These are phyloP conservation scores for Mycena kentingensis DNA, from an alignment of 768 basidiomycete species.

Conservation along the genomic window DNA sequence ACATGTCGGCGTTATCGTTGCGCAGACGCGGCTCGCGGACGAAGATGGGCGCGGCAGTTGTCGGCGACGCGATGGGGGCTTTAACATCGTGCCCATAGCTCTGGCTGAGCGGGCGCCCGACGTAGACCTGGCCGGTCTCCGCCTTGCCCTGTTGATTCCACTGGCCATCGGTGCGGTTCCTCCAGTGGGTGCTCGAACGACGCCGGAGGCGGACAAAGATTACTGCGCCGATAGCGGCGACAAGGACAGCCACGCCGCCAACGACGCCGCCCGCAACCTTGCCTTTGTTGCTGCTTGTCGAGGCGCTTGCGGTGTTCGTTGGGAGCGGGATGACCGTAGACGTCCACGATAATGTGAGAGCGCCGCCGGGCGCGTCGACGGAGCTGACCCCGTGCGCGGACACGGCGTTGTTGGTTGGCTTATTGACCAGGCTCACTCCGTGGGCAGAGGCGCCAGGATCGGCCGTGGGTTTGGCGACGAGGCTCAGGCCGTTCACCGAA, in stretches of 20 bases:
- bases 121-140: constrained; percentile 27
- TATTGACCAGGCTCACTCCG: background rate
- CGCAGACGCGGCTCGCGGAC: constrained; percentile 12
- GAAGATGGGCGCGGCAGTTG: constrained; percentile 8
- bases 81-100: constrained; percentile 19
- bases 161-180: constrained; percentile 8
- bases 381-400: background rate
- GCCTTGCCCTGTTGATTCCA: constrained; percentile 24
- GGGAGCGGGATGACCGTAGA: background rate
- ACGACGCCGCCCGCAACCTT: constrained; percentile 14
- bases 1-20: constrained; percentile 12
- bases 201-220: constrained; percentile 11
- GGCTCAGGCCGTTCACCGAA: constrained; percentile 1
- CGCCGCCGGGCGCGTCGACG: background rate
- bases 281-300: constrained; percentile 4
- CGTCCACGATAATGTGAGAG: background rate
- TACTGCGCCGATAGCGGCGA: constrained; percentile 5
- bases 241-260: constrained; percentile 6
- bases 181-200: constrained; percentile 16
- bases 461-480: background rate
- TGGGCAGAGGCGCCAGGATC: background rate
- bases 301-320: background rate
- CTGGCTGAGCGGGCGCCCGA: constrained; percentile 25
- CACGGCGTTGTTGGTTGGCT: too few relatives aligned
- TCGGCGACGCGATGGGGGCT: constrained; percentile 10